Conservation (phyloP, 306 rosid species). For the Pyrus betulifolia region DNA sequence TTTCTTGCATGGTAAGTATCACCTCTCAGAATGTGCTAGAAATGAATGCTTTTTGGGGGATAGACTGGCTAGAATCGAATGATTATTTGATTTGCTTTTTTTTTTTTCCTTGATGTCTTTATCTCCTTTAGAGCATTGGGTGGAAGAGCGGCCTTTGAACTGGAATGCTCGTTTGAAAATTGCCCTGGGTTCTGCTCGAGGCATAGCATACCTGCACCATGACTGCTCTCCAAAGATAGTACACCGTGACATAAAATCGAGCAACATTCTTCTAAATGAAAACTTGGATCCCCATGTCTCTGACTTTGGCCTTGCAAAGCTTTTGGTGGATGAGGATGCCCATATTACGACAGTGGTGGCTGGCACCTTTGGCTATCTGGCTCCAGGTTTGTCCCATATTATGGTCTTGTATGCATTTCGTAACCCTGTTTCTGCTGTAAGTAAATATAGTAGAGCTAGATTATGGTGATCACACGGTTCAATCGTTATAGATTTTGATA, state of each 20-base stretch:
- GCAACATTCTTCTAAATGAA: conserved; percentile 86
- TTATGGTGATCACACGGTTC: background rate
- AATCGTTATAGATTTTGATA: background rate
- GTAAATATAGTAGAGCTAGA: background rate
- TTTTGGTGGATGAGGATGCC: conserved; percentile 85
- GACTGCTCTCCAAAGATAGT: conserved; percentile 84
- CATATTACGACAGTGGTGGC: conserved; percentile 98
- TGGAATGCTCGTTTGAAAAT: conserved; percentile 75
- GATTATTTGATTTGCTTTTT: background rate
- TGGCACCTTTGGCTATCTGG: conserved; percentile 93
- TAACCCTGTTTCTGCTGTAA: background rate
- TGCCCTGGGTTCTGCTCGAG: conserved; percentile 94
- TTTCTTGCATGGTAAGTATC: conserved; percentile 71
- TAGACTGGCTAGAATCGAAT: background rate
- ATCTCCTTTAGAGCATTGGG: conserved; percentile 24
- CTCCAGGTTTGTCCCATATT: conserved; percentile 64
- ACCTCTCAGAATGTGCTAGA: background rate
- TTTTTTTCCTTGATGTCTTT: background rate
- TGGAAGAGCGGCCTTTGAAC: conserved; percentile 39
- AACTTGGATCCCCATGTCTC: conserved; percentile 82
- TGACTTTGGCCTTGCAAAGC: conserved; percentile 93
- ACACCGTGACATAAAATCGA: conserved; percentile 90
- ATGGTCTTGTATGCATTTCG: background rate
- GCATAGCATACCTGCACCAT: conserved; percentile 89
- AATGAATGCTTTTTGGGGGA: background rate